Conservation (phyloP, 106 monocot species). For the Posidonia australis region DNA sequence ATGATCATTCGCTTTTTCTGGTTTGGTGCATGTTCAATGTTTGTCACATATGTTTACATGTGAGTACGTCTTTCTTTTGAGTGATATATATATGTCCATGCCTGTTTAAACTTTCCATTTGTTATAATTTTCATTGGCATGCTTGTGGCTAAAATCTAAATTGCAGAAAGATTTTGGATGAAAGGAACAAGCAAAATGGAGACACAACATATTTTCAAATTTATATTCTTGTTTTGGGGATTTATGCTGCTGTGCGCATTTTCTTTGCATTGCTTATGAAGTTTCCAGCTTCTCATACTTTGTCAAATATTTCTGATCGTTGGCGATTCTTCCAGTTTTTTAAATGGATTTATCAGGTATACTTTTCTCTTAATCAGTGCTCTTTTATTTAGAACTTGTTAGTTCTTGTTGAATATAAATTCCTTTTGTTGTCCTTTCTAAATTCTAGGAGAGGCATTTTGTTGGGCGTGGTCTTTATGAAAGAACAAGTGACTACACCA, state of each 20-base stretch:
- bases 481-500: slow-evolving; percentile 67
- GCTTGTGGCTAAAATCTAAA: not conserved
- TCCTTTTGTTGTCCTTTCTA: not conserved
- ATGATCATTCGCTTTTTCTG: slow-evolving; percentile 72
- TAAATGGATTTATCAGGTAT: slow-evolving; percentile 93
- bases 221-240: slow-evolving; percentile 71
- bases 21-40: slow-evolving; percentile 48
- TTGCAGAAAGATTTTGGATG: slow-evolving; percentile 78
- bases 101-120: too few species aligned
- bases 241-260: slow-evolving; percentile 60
- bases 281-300: slow-evolving; percentile 72
- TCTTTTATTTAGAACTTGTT: not conserved
- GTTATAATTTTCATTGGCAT: not conserved
- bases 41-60: slow-evolving; percentile 67
- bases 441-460: slow-evolving; percentile 76
- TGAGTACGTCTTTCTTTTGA: slow-evolving; percentile 39
- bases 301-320: slow-evolving; percentile 68
- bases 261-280: slow-evolving; percentile 58
- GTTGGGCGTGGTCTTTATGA: slow-evolving; percentile 95
- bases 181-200: slow-evolving; percentile 42
- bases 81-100: not conserved
- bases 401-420: not conserved
- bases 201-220: slow-evolving; percentile 78
- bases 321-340: slow-evolving; percentile 92
- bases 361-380: not conserved